Evolutionary conservation across 108 stramenopile species (phyloP).

Genomic region (Halocafeteria seosinensis): DNA sequence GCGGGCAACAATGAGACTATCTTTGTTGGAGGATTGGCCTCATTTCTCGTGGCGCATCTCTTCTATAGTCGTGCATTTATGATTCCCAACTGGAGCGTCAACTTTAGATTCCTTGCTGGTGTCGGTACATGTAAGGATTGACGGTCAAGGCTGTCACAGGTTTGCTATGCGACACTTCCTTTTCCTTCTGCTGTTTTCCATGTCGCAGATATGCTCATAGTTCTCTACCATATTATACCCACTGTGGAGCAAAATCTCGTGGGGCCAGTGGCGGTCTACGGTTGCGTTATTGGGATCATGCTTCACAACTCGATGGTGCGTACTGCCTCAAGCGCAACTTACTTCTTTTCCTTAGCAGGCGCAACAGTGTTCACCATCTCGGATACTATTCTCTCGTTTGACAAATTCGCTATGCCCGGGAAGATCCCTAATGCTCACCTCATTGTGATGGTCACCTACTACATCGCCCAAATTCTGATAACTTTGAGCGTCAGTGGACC

Average conservation of each 20-base stretch:
- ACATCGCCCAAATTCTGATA: not conserved
- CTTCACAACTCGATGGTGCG: not conserved
- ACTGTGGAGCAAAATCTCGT: not conserved
- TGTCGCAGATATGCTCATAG: too few relatives aligned
- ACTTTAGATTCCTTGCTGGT: too few relatives aligned
- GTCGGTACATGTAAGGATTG: too few relatives aligned
- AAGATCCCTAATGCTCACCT: not conserved
- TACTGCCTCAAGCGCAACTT: not conserved
- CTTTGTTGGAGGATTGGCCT: too few relatives aligned
- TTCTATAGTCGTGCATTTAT: too few relatives aligned
- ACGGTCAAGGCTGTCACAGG: too few relatives aligned
- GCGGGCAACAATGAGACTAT: too few relatives aligned
- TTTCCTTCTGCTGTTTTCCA: too few relatives aligned
- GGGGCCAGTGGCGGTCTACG: not conserved
- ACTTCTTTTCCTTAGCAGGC: not conserved
- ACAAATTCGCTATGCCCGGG: not conserved
- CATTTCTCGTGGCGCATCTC: too few relatives aligned
- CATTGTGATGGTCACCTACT: not conserved
- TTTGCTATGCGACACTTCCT: too few relatives aligned
- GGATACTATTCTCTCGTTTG: not conserved
- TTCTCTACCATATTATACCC: too few relatives aligned
- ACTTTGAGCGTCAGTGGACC: not conserved
- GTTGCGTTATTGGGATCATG: not conserved
- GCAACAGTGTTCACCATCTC: not conserved
- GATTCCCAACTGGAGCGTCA: too few relatives aligned